Conservation (phyloP, 306 rosid genomes). For the Argentina anserina region DNA sequence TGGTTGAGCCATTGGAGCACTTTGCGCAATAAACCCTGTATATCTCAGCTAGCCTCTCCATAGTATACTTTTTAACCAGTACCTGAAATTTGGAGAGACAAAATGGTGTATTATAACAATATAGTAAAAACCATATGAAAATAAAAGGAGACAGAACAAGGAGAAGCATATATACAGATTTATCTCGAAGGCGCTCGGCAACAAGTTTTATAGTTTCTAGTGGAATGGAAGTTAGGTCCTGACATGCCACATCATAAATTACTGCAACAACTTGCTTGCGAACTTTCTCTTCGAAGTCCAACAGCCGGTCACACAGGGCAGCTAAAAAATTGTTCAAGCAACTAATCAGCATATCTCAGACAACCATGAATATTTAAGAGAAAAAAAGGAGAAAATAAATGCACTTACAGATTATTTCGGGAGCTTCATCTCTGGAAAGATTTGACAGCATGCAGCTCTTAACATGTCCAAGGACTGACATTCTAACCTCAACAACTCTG, state of each 20-base stretch:
- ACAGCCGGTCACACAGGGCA: constrained; percentile 88
- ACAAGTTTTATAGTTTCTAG: constrained; percentile 83
- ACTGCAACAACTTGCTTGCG: constrained; percentile 97
- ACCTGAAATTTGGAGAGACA: constrained; percentile 47
- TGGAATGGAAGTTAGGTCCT: constrained; percentile 56
- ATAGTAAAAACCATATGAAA: constrained; percentile 10
- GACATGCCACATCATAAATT: constrained; percentile 83
- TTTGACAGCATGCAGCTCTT: constrained; percentile 71
- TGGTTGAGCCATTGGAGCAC: constrained; percentile 40
- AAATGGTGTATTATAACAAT: constrained; percentile 25
- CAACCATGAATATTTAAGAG: background rate
- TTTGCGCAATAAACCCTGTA: constrained; percentile 62
- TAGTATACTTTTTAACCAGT: constrained; percentile 84
- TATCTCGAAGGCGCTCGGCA: constrained; percentile 96
- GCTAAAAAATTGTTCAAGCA: constrained; percentile 49
- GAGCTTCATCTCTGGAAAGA: constrained; percentile 75
- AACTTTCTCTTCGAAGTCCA: constrained; percentile 92
- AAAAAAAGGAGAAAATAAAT: background rate
- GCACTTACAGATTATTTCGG: constrained; percentile 76
- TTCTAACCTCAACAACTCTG: constrained; percentile 80
- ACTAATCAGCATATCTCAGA: constrained; percentile 28
- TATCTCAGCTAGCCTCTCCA: constrained; percentile 91
- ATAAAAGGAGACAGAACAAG: background rate
- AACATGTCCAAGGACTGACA: constrained; percentile 86
- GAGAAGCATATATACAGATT: constrained; percentile 65